phyloP scores from a whole-genome alignment of 495 filamentous ascomycete genomes.

The Symbiotaphrina buchneri region DNA sequence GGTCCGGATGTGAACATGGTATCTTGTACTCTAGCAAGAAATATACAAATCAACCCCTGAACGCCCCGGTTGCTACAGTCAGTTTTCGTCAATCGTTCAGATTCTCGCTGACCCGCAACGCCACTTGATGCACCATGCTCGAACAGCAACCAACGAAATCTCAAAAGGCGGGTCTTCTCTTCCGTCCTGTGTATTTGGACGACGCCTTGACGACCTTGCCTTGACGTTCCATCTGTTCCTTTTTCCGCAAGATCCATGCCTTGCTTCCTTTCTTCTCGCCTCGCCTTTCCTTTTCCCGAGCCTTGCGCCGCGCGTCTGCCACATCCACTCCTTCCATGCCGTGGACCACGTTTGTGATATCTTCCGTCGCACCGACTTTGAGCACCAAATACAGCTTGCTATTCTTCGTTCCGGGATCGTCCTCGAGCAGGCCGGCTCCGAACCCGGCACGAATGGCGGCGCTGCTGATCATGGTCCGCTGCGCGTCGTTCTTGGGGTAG shows the following conservation, averaged over 20 bases:
- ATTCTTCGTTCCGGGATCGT: constrained; percentile 90
- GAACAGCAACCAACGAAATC: too few species aligned
- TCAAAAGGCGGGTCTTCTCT: constrained; percentile 43
- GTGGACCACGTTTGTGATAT: constrained; percentile 69
- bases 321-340: constrained; percentile 81
- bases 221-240: constrained; percentile 84
- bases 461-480: constrained; percentile 71
- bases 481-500: constrained; percentile 86
- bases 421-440: constrained; percentile 82
- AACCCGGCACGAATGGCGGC: constrained; percentile 89
- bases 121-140: too few species aligned
- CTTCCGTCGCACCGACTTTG: constrained; percentile 40
- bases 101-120: too few species aligned
- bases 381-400: constrained; percentile 84
- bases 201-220: constrained; percentile 80
- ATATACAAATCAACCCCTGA: too few species aligned
- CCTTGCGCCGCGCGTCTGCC: constrained; percentile 40
- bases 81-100: too few species aligned
- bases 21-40: too few species aligned
- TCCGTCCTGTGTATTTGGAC: constrained; percentile 85
- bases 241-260: constrained; percentile 82
- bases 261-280: constrained; percentile 56
- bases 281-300: constrained; percentile 23
- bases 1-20: too few species aligned
- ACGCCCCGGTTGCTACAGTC: too few species aligned